These are phyloP conservation scores for Moesziomyces parantarcticus DNA, from an alignment of 1,284 basidiomycete species.

Conservation along the genomic window DNA sequence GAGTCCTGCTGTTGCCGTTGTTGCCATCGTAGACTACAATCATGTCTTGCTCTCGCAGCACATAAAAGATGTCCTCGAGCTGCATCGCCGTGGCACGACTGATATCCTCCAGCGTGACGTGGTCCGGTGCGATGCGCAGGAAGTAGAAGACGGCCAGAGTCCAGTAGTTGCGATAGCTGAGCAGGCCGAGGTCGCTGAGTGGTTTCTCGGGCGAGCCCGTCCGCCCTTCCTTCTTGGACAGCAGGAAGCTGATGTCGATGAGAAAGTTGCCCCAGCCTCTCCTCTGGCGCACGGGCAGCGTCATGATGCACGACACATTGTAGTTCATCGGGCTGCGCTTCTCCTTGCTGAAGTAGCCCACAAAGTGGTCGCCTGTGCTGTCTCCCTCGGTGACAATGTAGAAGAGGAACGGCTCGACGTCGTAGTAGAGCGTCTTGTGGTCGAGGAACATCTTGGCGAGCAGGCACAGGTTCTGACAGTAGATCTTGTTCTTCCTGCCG, in stretches of 20 bases:
- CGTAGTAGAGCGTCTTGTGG: slow-evolving; percentile 99
- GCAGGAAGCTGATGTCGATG: slow-evolving; percentile 84
- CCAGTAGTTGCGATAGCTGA: slow-evolving; percentile 97
- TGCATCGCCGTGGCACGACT: slow-evolving; percentile 89
- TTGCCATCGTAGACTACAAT: slow-evolving; percentile 72
- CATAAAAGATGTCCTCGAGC: slow-evolving; percentile 83
- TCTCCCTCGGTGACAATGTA: slow-evolving; percentile 96
- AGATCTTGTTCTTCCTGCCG: slow-evolving; percentile 97
- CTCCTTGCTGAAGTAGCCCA: slow-evolving; percentile 99
- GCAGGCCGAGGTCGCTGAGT: slow-evolving; percentile 89
- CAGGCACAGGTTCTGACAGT: slow-evolving; percentile 98
- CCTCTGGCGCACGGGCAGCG: slow-evolving; percentile 90
- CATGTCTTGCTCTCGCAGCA: slow-evolving; percentile 82
- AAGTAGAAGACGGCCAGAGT: slow-evolving; percentile 82
- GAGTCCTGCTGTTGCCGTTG: slow-evolving; percentile 47
- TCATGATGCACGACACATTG: slow-evolving; percentile 99
- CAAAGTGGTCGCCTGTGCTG: slow-evolving; percentile 88
- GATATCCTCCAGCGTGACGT: slow-evolving; percentile 75
- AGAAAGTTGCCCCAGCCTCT: slow-evolving; percentile 90
- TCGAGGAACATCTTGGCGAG: slow-evolving; percentile 99
- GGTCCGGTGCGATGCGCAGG: slow-evolving; percentile 31
- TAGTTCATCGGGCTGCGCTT: slow-evolving; percentile 90
- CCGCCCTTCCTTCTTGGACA: slow-evolving; percentile 95
- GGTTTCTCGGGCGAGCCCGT: slow-evolving; percentile 99
- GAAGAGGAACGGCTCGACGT: slow-evolving; percentile 98